Evolutionary conservation across 768 basidiomycete species (phyloP).

Genomic region (Tylopilus balloui): DNA sequence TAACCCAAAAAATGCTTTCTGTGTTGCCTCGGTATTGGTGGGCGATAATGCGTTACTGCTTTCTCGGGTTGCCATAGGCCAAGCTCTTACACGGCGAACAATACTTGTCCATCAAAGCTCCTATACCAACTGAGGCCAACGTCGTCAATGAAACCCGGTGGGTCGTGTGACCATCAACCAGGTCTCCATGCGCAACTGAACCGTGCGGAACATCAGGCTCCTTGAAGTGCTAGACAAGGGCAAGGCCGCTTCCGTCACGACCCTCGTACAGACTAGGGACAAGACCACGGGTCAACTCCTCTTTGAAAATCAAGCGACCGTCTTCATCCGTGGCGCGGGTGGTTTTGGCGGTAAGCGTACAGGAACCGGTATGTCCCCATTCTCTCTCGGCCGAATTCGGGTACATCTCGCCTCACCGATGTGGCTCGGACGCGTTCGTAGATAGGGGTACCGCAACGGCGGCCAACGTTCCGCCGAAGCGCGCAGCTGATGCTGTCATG

Average conservation of each 20-base stretch:
- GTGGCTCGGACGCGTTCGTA: constrained; percentile 25
- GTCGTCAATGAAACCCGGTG: constrained; percentile 72
- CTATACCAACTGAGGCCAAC: constrained; percentile 81
- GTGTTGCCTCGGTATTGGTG: not conserved
- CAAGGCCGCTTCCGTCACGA: constrained; percentile 89
- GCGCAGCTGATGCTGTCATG: constrained; percentile 76
- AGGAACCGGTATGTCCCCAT: constrained; percentile 59
- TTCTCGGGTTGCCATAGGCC: constrained; percentile 45
- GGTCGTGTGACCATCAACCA: not conserved
- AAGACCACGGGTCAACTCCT: constrained; percentile 71
- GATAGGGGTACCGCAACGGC: constrained; percentile 91
- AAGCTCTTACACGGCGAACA: constrained; percentile 99
- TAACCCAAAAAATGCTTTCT: constrained; percentile 2
- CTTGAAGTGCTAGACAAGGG: constrained; percentile 86
- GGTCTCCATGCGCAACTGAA: constrained; percentile 11
- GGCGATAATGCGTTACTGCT: not conserved
- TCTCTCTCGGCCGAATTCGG: constrained; percentile 3
- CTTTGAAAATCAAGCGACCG: constrained; percentile 89
- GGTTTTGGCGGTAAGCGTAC: constrained; percentile 90
- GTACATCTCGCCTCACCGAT: not conserved
- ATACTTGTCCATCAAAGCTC: constrained; percentile 80
- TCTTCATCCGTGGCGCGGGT: constrained; percentile 92
- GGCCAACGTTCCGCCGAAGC: constrained; percentile 72
- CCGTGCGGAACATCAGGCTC: constrained; percentile 40
- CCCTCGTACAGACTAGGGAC: constrained; percentile 75